Evolutionary conservation across 352 stramenopile species (phyloP).

Genomic region (Phytophthora fragariae): DNA sequence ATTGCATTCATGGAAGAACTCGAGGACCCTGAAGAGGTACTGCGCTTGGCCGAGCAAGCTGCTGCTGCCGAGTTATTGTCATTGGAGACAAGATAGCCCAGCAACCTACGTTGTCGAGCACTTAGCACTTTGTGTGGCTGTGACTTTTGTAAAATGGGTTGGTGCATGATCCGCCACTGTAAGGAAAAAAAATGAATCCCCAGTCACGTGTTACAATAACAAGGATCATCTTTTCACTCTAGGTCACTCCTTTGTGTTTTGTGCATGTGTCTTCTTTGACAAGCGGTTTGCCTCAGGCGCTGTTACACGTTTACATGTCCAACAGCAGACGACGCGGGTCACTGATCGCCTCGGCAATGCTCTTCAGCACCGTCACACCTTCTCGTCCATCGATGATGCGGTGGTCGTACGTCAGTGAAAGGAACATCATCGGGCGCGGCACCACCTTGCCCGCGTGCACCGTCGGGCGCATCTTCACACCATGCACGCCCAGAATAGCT

Average conservation of each 20-base stretch:
- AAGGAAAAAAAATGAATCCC: too few relatives aligned
- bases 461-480: constrained; percentile 96
- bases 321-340: constrained; percentile 95
- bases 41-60: constrained; percentile 45
- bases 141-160: too few relatives aligned
- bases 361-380: constrained; percentile 99
- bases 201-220: constrained; percentile 25
- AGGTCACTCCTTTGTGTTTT: constrained; percentile 16
- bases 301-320: constrained; percentile 59
- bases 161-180: too few relatives aligned
- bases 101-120: neutral
- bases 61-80: constrained; percentile 29
- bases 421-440: constrained; percentile 99
- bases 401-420: constrained; percentile 99
- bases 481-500: constrained; percentile 98
- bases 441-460: constrained; percentile 95
- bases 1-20: constrained; percentile 46
- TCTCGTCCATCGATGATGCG: constrained; percentile 99
- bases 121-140: too few relatives aligned
- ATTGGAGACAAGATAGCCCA: constrained; percentile 16
- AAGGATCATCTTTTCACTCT: constrained; percentile 27
- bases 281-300: neutral
- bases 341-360: constrained; percentile 96
- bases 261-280: neutral
- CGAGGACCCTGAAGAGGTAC: constrained; percentile 34